Evolutionary conservation across 495 filamentous ascomycete species (phyloP), one percentile per base, ranked within the genome.

Genomic region (Talaromyces liani): DNA sequence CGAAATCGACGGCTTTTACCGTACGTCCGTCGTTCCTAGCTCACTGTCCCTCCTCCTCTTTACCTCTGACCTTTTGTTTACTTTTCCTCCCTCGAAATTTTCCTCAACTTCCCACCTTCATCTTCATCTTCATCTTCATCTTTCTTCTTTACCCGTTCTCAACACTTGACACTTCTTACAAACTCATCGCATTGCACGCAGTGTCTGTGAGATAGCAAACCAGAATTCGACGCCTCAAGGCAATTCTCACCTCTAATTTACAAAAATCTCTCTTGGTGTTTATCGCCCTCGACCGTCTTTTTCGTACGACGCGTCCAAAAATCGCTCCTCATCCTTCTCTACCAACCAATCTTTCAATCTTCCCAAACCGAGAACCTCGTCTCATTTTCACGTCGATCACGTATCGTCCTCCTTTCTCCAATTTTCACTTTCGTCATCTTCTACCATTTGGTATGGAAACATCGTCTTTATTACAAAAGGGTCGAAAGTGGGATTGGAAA

Each of bases 31-130:
- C 53, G 1, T 49, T 39, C 27, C 9, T 24, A 6, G 6, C 18
- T 25, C 22, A 58, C 64, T 64, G 49, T 66, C 49, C 14, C 53
- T 68, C 58, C 31, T 62, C 55, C 31, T 62, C 55, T 63, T 25
- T 53, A 29, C 24, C 63, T 24, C 61, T 60, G 57, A 61, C 63
- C 39, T 36, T 27, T 22, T 58, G 49, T 54, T 58, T 58, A 34
- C 60, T 36, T 49, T 8, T 49, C 45, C n/a, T 20, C 36, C 1
- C 45, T 49, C 45, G 18, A 36, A 49, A 34, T 54, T 54, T 61
- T 41, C 39, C 34, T 27, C 36, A 63, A 62, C 39, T 62, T 56
- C n/a, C 29, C 49, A 41, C 36, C 36, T 41, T 16, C 14, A 57
- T 64, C 36, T 57, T 62, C 18, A 34, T 31, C 29, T 5, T 6